A percentile compares a stretch with the other conserved stretches of the same genome.
phyloP scores from a whole-genome alignment of 495 filamentous ascomycete genomes.

The Penicillium coffeae region DNA sequence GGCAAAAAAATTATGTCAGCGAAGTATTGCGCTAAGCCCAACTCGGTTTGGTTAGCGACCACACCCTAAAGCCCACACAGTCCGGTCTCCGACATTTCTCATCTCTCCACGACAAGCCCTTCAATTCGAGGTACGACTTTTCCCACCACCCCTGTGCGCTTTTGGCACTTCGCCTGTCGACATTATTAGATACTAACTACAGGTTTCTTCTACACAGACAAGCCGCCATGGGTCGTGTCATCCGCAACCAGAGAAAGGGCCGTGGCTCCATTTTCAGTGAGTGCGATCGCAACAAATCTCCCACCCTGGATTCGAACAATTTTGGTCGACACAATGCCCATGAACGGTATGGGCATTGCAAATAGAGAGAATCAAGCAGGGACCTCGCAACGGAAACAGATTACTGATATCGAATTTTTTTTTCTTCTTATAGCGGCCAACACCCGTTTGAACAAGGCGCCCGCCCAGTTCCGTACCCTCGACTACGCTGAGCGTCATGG shows the following conservation, averaged over 20 bases:
- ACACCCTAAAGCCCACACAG: constrained; percentile 51
- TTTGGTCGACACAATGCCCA: constrained; percentile 10
- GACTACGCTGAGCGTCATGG: constrained; percentile 95
- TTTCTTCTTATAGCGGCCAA: constrained; percentile 54
- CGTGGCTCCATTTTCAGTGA: constrained; percentile 97
- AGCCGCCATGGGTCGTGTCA: constrained; percentile 72
- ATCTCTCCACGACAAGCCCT: constrained; percentile 48
- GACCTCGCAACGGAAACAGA: constrained; percentile 14
- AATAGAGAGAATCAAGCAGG: constrained; percentile 8
- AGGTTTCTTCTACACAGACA: constrained; percentile 36
- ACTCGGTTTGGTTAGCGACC: constrained; percentile 48
- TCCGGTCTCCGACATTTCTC: constrained; percentile 42
- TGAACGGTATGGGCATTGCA: constrained; percentile 10
- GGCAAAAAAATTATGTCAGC: constrained; percentile 4
- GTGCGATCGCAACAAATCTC: constrained; percentile 39
- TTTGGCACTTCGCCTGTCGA: constrained; percentile 13
- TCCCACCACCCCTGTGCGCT: constrained; percentile 26
- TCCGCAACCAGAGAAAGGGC: constrained; percentile 98
- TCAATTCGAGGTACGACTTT: constrained; percentile 48
- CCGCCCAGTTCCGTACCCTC: constrained; percentile 89
- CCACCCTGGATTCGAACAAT: constrained; percentile 15
- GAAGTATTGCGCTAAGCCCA: constrained; percentile 28
- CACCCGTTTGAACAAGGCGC: constrained; percentile 89
- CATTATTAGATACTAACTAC: constrained; percentile 37
- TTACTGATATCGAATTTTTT: constrained; percentile 42